Evolutionary conservation across 208 protist species (phyloP), one percentile per base, ranked within the genome.

Genomic region (Crithidia fasciculata): DNA sequence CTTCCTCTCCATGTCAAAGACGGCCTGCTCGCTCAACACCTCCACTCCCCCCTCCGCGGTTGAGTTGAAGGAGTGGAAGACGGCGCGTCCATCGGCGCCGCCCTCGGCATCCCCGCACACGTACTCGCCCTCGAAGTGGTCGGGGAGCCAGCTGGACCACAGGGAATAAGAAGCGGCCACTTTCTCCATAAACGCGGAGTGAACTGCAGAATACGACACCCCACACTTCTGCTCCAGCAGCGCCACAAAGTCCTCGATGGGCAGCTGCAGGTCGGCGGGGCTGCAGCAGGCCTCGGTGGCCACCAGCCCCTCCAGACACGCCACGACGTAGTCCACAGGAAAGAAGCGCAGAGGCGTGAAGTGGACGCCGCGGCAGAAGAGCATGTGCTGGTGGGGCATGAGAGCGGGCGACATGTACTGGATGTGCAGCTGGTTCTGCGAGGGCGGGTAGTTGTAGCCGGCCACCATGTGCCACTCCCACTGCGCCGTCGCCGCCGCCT

Each of bases 341-440:
- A 92, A 93, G 81, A 95, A 95, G 15, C 90, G 70, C 6, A 74
- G 54, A 37, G 62, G 64, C 6, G 90, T 95, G 72, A 91, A 95
- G 80, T 95, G 90, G 15, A 91, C 75, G 18, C 90, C 87, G 37
- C 60, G 64, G 8, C 88, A 78, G 28, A 90, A 89, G 68, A 87
- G 70, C 61, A 74, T 79, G 72, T 82, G 87, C 58, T 95, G 88
- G 60, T 93, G 91, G 28, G 90, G 88, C 47, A 95, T 80, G 18
- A 95, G 78, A 8, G 81, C 57, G 39, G 85, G 84, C 36, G 79
- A 16, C 57, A 95, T 91, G 78, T 89, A 95, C 73, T 95, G 88
- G 15, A 95, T 15, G 74, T 95, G 88, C 28, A 93, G 81, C 56
- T 95, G 90, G 58, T 92, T 91, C 66, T 95, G 90, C 36, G 88